A percentile compares a stretch with the other conserved stretches of the same genome.
Conservation (phyloP, 495 filamentous ascomycete genomes). For the Bacidia gigantensis region DNA sequence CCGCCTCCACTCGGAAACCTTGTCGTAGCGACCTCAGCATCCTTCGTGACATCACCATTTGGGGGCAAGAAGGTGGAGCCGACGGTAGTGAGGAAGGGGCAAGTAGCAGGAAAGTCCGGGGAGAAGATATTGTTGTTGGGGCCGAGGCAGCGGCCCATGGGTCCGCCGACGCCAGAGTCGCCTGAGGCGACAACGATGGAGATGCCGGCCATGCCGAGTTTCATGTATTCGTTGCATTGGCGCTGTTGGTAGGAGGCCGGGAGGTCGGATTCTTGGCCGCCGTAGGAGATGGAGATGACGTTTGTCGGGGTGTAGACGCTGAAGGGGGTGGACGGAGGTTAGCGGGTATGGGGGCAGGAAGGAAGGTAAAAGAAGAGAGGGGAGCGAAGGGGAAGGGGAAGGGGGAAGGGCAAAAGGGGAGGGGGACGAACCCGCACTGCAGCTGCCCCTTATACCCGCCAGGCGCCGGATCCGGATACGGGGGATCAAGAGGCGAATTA, state of each 20-base stretch:
- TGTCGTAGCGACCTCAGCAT: constrained; percentile 28
- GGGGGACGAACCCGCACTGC: too few species aligned
- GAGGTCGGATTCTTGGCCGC: constrained; percentile 36
- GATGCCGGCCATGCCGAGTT: constrained; percentile 50
- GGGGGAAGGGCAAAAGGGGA: too few species aligned
- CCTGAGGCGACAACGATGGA: constrained; percentile 49
- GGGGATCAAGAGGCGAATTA: constrained; percentile 33
- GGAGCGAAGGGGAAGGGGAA: too few species aligned
- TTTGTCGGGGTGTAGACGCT: too few species aligned
- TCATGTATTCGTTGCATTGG: constrained; percentile 48
- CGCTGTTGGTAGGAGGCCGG: constrained; percentile 40
- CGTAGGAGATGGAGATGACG: constrained; percentile 50
- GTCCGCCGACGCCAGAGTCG: constrained; percentile 43
- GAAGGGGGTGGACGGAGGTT: too few species aligned
- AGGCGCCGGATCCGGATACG: constrained; percentile 32
- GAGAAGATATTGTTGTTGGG: constrained; percentile 29
- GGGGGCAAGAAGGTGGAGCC: constrained; percentile 33
- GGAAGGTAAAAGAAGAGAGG: too few species aligned
- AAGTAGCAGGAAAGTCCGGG: constrained; percentile 37
- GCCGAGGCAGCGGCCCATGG: constrained; percentile 21
- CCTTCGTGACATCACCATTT: constrained; percentile 22
- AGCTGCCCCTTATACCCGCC: constrained; percentile 42
- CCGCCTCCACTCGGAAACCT: constrained; percentile 47
- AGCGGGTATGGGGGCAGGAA: too few species aligned
- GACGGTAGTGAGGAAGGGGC: constrained; percentile 38